Evolutionary conservation across 176 grass and related monocot genomes (phyloP).

Genomic region (Microstegium vimineum): DNA sequence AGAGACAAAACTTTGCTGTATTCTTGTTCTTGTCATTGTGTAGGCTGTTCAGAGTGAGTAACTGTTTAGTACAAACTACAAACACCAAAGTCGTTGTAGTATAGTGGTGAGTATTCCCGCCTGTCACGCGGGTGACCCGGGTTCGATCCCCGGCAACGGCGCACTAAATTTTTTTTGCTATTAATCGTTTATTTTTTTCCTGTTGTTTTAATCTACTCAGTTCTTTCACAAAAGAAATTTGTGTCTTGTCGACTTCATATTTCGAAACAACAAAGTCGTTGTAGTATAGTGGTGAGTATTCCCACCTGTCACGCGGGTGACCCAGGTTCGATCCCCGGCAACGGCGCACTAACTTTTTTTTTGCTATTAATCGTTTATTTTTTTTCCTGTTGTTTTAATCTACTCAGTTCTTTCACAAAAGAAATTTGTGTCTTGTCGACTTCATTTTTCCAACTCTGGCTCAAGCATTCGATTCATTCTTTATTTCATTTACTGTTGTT

Average conservation of each 20-base stretch:
- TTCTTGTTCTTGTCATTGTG: neutral
- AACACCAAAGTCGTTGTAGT: slow-evolving; percentile 63
- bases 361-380: neutral
- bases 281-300: slow-evolving; percentile 96
- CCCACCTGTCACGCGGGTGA: slow-evolving; percentile 85
- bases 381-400: neutral
- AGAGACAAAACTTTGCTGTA: neutral
- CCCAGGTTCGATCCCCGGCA: slow-evolving; percentile 95
- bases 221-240: too few species aligned
- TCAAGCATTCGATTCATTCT: too few species aligned
- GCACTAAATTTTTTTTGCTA: neutral
- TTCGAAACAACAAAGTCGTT: slow-evolving; percentile 46
- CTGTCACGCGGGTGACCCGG: slow-evolving; percentile 87
- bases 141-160: slow-evolving; percentile 94
- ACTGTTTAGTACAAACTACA: too few species aligned
- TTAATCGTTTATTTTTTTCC: neutral
- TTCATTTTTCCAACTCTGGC: too few species aligned
- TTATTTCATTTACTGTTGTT: too few species aligned
- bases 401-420: neutral
- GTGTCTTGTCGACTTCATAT: too few species aligned
- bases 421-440: too few species aligned
- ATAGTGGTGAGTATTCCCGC: slow-evolving; percentile 92
- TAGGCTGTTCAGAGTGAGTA: too few species aligned
- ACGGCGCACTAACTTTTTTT: neutral
- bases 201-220: neutral